phyloP scores from a whole-genome alignment of 768 basidiomycete genomes.

The Mycena pura region DNA sequence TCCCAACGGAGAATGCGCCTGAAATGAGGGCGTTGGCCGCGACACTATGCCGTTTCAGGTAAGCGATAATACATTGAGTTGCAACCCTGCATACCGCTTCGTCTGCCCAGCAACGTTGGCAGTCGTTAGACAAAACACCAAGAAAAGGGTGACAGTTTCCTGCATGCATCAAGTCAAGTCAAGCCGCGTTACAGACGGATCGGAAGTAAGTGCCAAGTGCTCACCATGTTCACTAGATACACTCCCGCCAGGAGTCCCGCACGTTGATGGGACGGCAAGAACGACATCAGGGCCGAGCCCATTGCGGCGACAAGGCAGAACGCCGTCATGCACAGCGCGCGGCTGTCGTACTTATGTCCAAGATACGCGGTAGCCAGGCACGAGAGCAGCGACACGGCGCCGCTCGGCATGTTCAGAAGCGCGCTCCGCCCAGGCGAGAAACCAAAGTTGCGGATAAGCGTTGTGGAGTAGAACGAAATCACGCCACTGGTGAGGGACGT shows the following conservation, averaged over 20 bases:
- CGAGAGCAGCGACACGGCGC: slow-evolving; percentile 18
- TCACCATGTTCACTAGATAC: slow-evolving; percentile 25
- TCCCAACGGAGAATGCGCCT: slow-evolving; percentile 22
- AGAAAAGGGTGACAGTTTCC: slow-evolving; percentile 21
- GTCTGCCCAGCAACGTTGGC: slow-evolving; percentile 26
- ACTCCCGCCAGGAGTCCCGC: slow-evolving; percentile 23
- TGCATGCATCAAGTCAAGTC: not conserved
- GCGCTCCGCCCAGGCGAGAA: slow-evolving; percentile 20
- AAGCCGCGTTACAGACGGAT: not conserved
- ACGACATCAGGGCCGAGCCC: slow-evolving; percentile 24
- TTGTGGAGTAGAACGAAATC: slow-evolving; percentile 23
- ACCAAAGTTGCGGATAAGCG: slow-evolving; percentile 26
- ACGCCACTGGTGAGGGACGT: slow-evolving; percentile 22
- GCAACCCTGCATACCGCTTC: slow-evolving; percentile 24
- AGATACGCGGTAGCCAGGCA: slow-evolving; percentile 24
- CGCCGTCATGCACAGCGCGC: slow-evolving; percentile 18
- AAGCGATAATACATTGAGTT: no score
- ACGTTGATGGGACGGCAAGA: slow-evolving; percentile 16
- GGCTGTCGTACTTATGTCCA: slow-evolving; percentile 14
- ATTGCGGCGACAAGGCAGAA: slow-evolving; percentile 17
- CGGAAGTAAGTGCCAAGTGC: not conserved
- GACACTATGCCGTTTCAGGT: slow-evolving; percentile 1
- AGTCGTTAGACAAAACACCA: slow-evolving; percentile 22
- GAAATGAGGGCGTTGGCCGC: slow-evolving; percentile 24
- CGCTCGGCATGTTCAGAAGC: slow-evolving; percentile 25